Conservation (phyloP, 805 yeast genomes). For the Scheffersomyces spartinae region DNA sequence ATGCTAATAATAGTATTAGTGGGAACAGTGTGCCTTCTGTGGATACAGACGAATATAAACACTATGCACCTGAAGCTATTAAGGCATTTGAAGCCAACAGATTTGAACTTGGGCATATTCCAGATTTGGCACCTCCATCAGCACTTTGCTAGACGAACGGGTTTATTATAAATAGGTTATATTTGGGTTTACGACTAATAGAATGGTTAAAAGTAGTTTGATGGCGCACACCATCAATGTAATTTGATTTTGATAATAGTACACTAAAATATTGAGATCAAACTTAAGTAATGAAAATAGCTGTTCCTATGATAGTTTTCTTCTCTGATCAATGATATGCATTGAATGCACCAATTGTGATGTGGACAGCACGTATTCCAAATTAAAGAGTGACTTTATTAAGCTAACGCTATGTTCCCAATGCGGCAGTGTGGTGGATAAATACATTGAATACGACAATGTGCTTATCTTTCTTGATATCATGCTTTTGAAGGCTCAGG, state of each 20-base stretch:
- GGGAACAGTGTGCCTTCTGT: conserved; percentile 24
- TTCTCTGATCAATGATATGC: too few species aligned
- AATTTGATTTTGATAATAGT: too few species aligned
- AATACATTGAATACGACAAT: conserved; percentile 82
- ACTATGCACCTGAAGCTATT: conserved; percentile 31
- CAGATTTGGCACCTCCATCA: conserved; percentile 64
- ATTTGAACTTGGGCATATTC: conserved; percentile 54
- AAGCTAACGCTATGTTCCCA: conserved; percentile 63
- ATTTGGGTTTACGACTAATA: too few species aligned
- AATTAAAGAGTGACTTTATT: conserved; percentile 68
- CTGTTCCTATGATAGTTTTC: too few species aligned
- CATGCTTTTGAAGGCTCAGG: conserved; percentile 75
- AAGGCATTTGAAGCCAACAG: conserved; percentile 34
- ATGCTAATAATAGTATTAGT: conserved; percentile 6
- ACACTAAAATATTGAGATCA: too few species aligned
- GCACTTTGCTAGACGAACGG: conserved; percentile 23
- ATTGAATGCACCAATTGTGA: conserved; percentile 66
- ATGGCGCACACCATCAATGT: too few species aligned
- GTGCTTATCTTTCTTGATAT: conserved; percentile 79
- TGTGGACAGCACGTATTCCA: conserved; percentile 53
- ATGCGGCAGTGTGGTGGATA: conserved; percentile 74
- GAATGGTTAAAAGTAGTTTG: too few species aligned
- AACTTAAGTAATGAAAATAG: too few species aligned
- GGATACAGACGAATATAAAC: conserved; percentile 18
- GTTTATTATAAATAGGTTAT: too few species aligned